These are phyloP conservation scores for Agaricus sinodeliciosus DNA, from an alignment of 768 basidiomycete genomes.

Conservation along the genomic window DNA sequence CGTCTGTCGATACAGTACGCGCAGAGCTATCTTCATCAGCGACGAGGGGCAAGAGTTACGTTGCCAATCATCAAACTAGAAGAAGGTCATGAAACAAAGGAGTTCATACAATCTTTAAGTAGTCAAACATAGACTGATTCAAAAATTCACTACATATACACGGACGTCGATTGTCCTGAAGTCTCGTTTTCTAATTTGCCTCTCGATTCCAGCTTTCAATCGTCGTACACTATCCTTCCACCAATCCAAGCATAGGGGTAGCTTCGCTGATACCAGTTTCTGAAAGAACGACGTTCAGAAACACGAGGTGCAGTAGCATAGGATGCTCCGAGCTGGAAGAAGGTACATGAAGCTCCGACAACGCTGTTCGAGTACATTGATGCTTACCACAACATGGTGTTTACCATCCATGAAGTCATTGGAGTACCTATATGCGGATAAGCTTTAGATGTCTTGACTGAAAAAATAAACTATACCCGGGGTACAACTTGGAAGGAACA, in stretches of 20 bases:
- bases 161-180: too few species aligned
- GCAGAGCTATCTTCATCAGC: constrained; percentile 42
- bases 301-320: constrained; percentile 82
- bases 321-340: constrained; percentile 76
- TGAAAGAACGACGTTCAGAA: constrained; percentile 64
- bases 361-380: neutral
- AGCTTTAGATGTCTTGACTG: neutral
- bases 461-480: constrained; percentile 48
- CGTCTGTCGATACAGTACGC: constrained; percentile 51
- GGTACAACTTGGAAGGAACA: constrained; percentile 70
- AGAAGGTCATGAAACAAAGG: constrained; percentile 45
- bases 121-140: neutral
- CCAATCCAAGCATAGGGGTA: constrained; percentile 90
- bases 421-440: constrained; percentile 47
- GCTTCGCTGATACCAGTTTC: constrained; percentile 91
- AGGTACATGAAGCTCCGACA: constrained; percentile 6
- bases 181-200: neutral
- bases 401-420: constrained; percentile 87
- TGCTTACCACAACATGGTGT: constrained; percentile 82
- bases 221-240: constrained; percentile 50
- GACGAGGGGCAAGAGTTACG: constrained; percentile 22
- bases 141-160: neutral
- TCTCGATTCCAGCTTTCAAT: neutral
- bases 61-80: constrained; percentile 45
- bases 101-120: constrained; percentile 30